Conservation (phyloP, 768 basidiomycete genomes). For the Pulveroboletus frians region DNA sequence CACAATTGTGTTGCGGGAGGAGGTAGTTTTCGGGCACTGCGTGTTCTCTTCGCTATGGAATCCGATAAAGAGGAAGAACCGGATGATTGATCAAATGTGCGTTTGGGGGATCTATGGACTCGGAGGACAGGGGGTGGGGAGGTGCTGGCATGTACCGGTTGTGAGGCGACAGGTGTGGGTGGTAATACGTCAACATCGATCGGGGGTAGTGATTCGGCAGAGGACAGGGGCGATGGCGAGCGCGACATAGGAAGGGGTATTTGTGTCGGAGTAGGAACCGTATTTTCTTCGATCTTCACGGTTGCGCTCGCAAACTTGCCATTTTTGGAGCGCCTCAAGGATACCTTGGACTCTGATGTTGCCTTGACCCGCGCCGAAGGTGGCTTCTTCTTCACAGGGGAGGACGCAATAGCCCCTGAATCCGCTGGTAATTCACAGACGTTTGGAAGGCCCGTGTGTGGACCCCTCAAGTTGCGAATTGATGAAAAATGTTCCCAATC, state of each 20-base stretch:
- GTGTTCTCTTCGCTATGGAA: constrained; percentile 33
- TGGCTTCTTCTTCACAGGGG: constrained; percentile 34
- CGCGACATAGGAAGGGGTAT: constrained; percentile 38
- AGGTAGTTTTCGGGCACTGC: constrained; percentile 25
- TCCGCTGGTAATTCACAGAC: constrained; percentile 47
- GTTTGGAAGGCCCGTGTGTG: constrained; percentile 68
- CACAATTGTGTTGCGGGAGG: constrained; percentile 10
- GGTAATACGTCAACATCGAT: constrained; percentile 28
- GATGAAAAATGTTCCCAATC: constrained; percentile 95
- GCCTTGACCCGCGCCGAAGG: constrained; percentile 29
- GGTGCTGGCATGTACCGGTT: constrained; percentile 7
- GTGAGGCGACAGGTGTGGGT: constrained; percentile 22
- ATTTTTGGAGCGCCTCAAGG: constrained; percentile 18
- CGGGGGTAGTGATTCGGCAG: constrained; percentile 18
- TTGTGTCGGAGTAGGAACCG: constrained; percentile 25
- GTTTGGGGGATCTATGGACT: constrained; percentile 49
- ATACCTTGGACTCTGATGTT: constrained; percentile 19
- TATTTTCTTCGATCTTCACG: constrained; percentile 20
- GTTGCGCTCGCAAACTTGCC: constrained; percentile 20
- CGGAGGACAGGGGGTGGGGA: constrained; percentile 26
- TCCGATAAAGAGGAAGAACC: constrained; percentile 37
- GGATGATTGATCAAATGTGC: constrained; percentile 55
- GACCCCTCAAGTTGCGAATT: constrained; percentile 83
- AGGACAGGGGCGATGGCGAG: constrained; percentile 33
- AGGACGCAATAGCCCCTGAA: constrained; percentile 27